Evolutionary conservation across 192 early-diverging fungal species (phyloP).

Genomic region (Backusella sp.): DNA sequence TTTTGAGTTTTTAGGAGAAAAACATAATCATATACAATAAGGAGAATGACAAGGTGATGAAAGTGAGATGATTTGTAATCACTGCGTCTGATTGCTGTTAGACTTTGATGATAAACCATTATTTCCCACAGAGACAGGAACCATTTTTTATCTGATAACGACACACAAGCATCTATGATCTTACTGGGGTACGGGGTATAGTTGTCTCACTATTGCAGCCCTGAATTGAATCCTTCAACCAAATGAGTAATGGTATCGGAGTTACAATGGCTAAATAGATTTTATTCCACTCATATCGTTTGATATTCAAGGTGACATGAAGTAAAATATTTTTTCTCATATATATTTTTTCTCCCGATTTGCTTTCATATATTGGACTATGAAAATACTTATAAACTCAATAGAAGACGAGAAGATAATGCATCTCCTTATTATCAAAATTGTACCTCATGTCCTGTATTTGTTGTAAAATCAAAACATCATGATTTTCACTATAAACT

Average conservation of each 20-base stretch:
- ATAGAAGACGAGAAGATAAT: not conserved
- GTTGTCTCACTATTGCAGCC: not conserved
- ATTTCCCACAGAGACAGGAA: not conserved
- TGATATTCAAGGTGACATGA: not conserved
- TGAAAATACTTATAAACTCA: not conserved
- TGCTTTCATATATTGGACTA: not conserved
- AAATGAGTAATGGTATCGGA: not conserved
- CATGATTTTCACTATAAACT: not conserved
- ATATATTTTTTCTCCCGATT: not conserved
- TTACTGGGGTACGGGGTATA: not conserved
- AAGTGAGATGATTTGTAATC: not conserved
- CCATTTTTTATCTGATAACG: not conserved
- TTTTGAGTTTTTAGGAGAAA: not conserved
- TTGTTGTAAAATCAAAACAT: not conserved
- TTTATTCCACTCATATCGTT: not conserved
- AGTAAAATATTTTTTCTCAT: not conserved
- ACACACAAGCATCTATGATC: not conserved
- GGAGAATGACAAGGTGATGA: not conserved
- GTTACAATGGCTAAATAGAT: not conserved
- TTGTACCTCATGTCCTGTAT: not conserved
- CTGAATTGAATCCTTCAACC: not conserved
- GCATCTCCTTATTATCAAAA: not conserved
- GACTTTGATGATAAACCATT: not conserved
- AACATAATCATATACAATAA: not conserved
- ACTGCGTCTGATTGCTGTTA: not conserved